Base-by-base conservation (phyloP, 1,284 basidiomycete species). In the Lignosus rhinocerotis region DNA sequence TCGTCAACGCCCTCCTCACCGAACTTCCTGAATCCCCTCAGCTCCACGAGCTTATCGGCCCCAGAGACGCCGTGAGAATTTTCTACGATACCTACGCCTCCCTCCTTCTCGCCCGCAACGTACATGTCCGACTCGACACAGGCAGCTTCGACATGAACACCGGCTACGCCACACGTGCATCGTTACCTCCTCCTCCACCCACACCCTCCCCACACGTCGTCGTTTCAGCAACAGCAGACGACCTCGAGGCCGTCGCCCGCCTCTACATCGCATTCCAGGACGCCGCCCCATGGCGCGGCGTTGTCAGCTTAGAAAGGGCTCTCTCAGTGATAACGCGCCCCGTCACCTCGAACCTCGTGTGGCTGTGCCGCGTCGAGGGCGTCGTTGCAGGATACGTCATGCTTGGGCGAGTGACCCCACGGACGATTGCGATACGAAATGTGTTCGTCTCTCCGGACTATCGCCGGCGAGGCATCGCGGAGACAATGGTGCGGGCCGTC, bases 381-480 rank as follows among this genome's bases (percentile, higher is more conserved):
- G 57, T 46, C 12, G 41, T 64, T 6, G 66, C 61, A 8, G 69
- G 66, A 6, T 69, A 59, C 38, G 41, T 53, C 17, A 10, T 61
- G 11, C 53, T 64, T 7, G 67, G 65, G 1, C 57, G 70, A 6
- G 30, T 36, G 8, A 71, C 66, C 3, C 61, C 65, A 11, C 60
- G 63, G 16, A 70, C 69, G 6, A 63, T 69, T 17, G 66, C 68
- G 32, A 61, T 72, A 41, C 64, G 64, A n/a, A 67, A 69, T 51
- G 67, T 70, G n/a, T 72, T 65, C 50, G 67, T 70, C 17, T 38
- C 49, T 0, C 61, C 66, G 8, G 52, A 49, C 8, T 54, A 64
- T 42, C 63, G 70, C 10, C 56, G 67, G 31, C 62, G 61, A 50
- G 70, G 70, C 7, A 60, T 72, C 49, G 70, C 66, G 8, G 68